Conservation (phyloP, 768 basidiomycete species). For the Tylopilus vinaceipallidus region DNA sequence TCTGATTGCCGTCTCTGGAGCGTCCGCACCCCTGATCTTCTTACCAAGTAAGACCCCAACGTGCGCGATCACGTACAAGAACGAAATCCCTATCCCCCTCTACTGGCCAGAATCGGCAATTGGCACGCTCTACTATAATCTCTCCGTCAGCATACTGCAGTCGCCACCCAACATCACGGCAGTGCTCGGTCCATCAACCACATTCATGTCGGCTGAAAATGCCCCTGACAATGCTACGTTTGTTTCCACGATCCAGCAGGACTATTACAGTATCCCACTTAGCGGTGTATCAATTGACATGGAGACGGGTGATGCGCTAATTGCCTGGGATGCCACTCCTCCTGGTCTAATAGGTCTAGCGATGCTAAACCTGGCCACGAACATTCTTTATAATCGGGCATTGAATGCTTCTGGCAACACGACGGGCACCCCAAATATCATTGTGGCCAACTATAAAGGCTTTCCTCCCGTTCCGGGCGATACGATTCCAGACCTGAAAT, state of each 20-base stretch:
- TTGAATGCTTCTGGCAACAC: conserved; percentile 48
- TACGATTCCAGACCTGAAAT: conserved; percentile 63
- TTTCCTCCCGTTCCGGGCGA: conserved; percentile 58
- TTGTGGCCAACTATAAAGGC: conserved; percentile 52
- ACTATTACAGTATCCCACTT: conserved; percentile 53
- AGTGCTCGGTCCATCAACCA: conserved; percentile 43
- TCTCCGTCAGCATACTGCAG: conserved; percentile 40
- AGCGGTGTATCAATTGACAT: conserved; percentile 69
- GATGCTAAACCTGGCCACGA: conserved; percentile 67
- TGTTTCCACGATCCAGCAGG: conserved; percentile 45
- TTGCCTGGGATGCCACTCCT: conserved; percentile 71
- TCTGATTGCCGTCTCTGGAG: conserved; percentile 55
- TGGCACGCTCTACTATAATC: conserved; percentile 29
- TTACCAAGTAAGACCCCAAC: conserved; percentile 49
- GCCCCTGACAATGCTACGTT: conserved; percentile 60
- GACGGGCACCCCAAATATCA: conserved; percentile 44
- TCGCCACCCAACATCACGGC: conserved; percentile 54
- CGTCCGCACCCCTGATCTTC: conserved; percentile 68
- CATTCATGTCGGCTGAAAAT: conserved; percentile 36
- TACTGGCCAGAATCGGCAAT: conserved; percentile 54
- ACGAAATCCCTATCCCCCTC: conserved; percentile 43
- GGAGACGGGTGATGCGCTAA: conserved; percentile 45
- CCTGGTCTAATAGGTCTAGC: conserved; percentile 55
- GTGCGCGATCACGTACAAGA: conserved; percentile 43
- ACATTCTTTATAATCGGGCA: conserved; percentile 63